Base-by-base conservation (phyloP, 2,329 filamentous ascomycete species). In the Ceratocystis destructans region DNA sequence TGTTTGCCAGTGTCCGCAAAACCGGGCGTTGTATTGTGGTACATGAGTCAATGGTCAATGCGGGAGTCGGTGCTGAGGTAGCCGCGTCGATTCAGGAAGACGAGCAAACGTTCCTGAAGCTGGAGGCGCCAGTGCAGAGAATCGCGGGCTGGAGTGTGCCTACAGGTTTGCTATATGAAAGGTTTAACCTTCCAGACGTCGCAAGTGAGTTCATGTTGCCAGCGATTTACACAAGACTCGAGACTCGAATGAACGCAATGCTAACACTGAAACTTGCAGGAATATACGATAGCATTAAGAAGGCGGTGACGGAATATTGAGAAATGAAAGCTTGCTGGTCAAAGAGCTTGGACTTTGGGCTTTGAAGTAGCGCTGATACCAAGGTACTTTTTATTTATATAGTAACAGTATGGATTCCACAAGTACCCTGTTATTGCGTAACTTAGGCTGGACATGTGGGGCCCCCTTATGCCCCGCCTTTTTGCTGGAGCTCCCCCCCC, bases 131-230 rank as follows among this genome's bases (percentile, higher is more conserved):
- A 0, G 89, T 96, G 6, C 83, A 86, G 70, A 83, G 92, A 62
- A 87, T 96, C 4, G 89, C 89, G 2, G 91, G 92, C n/a, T 96
- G 89, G 89, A 90, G 87, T 73, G 91, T 89, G 64, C 92, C 93
- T 74, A 87, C 86, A 41, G 88, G 90, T 0, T 75, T 96, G 72
- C 74, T 87, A 45, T 96, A 84, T 75, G 92, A 96, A 75, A 84
- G 81, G 73, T 89, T 90, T 70, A 86, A 91, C 73, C 79, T 95
- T 66, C 92, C 92, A 0, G 92, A 96, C 76, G 87, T 96, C 71
- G 84, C 89, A 15, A 86, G 91, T 95, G 78, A 85, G 90, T 87
- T 53, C 17, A 25, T 20, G 5, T 6, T 15, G 28, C 22, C 20
- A 2, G 50, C 20, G 25, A 55, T 20, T 33, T 45, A 7, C 8